A percentile compares a stretch with the other conserved stretches of the same genome.
Conservation (phyloP, 331 rosid species). For the Stylosanthes scabra region DNA sequence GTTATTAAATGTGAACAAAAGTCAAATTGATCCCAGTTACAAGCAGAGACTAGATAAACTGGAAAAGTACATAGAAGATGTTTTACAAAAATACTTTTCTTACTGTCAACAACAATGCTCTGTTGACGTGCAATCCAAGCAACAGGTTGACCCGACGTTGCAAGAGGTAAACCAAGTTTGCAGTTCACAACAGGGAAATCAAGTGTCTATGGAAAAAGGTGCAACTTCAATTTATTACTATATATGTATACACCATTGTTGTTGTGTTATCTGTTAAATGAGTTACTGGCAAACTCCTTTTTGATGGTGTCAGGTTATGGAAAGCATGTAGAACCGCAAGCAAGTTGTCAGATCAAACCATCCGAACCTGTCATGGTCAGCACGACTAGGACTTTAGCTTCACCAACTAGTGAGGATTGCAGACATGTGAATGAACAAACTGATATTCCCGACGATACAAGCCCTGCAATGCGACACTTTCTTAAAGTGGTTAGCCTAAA, state of each 20-base stretch:
- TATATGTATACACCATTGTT: constrained; percentile 16
- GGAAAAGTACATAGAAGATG: background rate
- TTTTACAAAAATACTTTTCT: background rate
- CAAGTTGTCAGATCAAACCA: constrained; percentile 1
- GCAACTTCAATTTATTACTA: constrained; percentile 14
- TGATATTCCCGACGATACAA: constrained; percentile 24
- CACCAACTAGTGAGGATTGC: too few relatives aligned
- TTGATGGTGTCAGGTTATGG: constrained; percentile 16
- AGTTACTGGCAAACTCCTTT: constrained; percentile 17
- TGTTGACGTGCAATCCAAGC: constrained; percentile 24
- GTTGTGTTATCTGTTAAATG: constrained; percentile 18
- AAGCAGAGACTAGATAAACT: background rate
- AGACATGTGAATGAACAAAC: constrained; percentile 22
- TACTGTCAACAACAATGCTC: constrained; percentile 10
- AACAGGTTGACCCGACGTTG: constrained; percentile 18
- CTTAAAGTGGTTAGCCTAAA: constrained; percentile 46
- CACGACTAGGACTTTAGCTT: too few relatives aligned
- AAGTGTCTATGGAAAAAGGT: constrained; percentile 26
- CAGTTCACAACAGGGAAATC: constrained; percentile 17
- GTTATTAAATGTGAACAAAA: constrained; percentile 30
- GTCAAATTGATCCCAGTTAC: constrained; percentile 28
- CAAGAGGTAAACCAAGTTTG: constrained; percentile 11
- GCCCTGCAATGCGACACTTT: constrained; percentile 40
- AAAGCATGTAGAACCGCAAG: constrained; percentile 16
- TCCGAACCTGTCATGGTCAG: too few relatives aligned